Conservation (phyloP, 768 basidiomycete genomes). For the Amanita polypyramis region DNA sequence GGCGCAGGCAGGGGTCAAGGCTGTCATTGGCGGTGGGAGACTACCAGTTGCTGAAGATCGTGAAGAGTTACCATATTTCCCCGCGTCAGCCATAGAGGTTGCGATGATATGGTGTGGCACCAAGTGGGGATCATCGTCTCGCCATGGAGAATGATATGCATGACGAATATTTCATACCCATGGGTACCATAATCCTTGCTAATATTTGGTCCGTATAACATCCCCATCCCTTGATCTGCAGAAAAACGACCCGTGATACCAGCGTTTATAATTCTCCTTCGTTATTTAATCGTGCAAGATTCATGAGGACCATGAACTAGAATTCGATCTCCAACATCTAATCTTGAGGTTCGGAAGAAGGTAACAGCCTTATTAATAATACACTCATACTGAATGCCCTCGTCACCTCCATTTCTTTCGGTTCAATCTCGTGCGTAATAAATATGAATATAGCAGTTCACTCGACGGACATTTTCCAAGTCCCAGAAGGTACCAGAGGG, state of each 20-base stretch:
- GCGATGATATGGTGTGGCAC: conserved; percentile 24
- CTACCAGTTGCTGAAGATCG: conserved; percentile 30
- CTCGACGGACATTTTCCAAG: too few relatives aligned
- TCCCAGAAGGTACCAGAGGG: too few relatives aligned
- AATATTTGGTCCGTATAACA: conserved; percentile 24
- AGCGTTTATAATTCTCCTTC: conserved; percentile 31
- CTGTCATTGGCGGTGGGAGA: conserved; percentile 28
- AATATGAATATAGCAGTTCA: too few relatives aligned
- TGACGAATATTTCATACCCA: conserved; percentile 35
- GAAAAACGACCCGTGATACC: conserved; percentile 35
- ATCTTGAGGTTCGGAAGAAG: conserved; percentile 50
- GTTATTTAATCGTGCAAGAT: conserved; percentile 38
- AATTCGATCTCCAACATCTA: conserved; percentile 31
- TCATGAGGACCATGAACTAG: conserved; percentile 29
- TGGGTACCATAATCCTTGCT: conserved; percentile 23
- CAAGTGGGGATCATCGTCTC: conserved; percentile 26
- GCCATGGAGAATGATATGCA: too few relatives aligned
- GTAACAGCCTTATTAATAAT: conserved; percentile 10
- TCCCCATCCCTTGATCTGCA: too few relatives aligned
- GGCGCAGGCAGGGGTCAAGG: conserved; percentile 32
- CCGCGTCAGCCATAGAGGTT: conserved; percentile 27
- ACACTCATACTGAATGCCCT: too few relatives aligned
- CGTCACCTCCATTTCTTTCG: too few relatives aligned
- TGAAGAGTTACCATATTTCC: conserved; percentile 28
- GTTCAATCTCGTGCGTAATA: too few relatives aligned